These are phyloP conservation scores for Gryganskiella cystojenkinii DNA, from an alignment of 192 early-diverging fungal species.

Conservation along the genomic window DNA sequence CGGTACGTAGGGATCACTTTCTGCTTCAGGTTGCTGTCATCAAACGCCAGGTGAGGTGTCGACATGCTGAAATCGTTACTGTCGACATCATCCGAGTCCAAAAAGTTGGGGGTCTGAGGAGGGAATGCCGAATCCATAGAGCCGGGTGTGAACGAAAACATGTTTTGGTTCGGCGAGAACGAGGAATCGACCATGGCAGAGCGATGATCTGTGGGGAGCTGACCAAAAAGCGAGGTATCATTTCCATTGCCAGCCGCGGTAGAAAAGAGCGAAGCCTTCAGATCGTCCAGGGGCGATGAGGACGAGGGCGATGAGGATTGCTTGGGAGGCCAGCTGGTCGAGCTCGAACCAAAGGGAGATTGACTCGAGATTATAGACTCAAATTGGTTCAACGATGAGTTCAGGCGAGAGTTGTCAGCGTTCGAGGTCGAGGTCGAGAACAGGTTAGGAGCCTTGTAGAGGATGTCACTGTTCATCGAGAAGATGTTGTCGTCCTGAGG, in stretches of 20 bases:
- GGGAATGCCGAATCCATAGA: constrained; percentile 42
- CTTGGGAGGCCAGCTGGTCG: constrained; percentile 32
- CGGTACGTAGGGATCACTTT: constrained; percentile 31
- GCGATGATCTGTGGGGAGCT: constrained; percentile 19
- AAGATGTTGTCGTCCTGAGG: constrained; percentile 48
- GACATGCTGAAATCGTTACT: constrained; percentile 49
- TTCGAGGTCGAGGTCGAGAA: constrained; percentile 14
- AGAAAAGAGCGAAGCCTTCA: constrained; percentile 33
- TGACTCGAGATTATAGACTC: constrained; percentile 12
- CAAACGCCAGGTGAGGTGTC: constrained; percentile 28
- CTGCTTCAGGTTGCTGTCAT: constrained; percentile 24
- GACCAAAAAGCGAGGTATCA: constrained; percentile 28
- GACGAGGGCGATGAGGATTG: no score
- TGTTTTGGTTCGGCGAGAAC: constrained; percentile 52
- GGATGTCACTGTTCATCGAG: constrained; percentile 39
- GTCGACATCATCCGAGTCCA: constrained; percentile 50
- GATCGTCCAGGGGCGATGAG: constrained; percentile 19
- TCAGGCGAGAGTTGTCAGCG: constrained; percentile 1
- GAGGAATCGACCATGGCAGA: background rate
- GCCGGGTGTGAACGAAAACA: constrained; percentile 30
- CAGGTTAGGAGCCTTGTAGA: constrained; percentile 34
- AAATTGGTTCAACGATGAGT: background rate
- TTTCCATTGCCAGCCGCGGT: background rate
- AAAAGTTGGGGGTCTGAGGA: constrained; percentile 26
- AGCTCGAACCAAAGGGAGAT: constrained; percentile 9